Evolutionary conservation across 163 green algal genomes (phyloP), one percentile per base, ranked within the genome.

Genomic region (Scenedesmus sp.): DNA sequence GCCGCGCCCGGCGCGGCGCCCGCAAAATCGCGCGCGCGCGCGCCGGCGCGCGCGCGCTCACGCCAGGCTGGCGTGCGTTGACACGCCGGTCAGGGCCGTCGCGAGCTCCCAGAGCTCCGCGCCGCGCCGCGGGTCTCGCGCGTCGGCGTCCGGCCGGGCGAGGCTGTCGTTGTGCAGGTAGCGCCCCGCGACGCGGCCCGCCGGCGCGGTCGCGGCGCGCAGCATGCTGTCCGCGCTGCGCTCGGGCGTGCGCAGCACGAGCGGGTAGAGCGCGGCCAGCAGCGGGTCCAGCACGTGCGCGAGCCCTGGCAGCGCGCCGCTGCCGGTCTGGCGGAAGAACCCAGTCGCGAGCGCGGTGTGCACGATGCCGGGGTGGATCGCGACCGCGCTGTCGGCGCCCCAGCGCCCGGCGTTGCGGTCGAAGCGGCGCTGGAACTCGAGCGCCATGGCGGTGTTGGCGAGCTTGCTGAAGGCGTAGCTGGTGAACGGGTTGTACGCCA

Each of bases 301-400:
- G 29, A 71, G 42, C 24, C 50, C 63, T 1, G 75, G 75, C 75
- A 77, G 42, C 10, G 65, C 75, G 17, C 44, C 44, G 24, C 22
- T 18, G 42, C 54, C 64, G 4, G 75, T 83, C 22, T 63, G 42
- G 1, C 66, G 57, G 80, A 90, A 88, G 78, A 85, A 92, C 51
- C 56, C 71, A 17, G 62, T 84, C 26, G 87, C 85, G 18, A 92
- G 69, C 56, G 63, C 15, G 0, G 87, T 92, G 51, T 85, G 15
- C 7, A 89, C 79, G 28, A 92, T 64, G 51, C 87, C 87, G 0
- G 87, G 87, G 70, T 92, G 87, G 15, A 90, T 69, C 0, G 78
- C 77, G 14, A 92, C 83, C 2, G 81, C 87, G 2, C 54, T 81
- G 81, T 92, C 84, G 24, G 50, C 44, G 39, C 71, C 77, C 17